Percentiles rank a stretch among this genome's conserved stretches.
Evolutionary conservation across 345 rosid species (phyloP).

Genomic region (Eucalyptus decipiens): DNA sequence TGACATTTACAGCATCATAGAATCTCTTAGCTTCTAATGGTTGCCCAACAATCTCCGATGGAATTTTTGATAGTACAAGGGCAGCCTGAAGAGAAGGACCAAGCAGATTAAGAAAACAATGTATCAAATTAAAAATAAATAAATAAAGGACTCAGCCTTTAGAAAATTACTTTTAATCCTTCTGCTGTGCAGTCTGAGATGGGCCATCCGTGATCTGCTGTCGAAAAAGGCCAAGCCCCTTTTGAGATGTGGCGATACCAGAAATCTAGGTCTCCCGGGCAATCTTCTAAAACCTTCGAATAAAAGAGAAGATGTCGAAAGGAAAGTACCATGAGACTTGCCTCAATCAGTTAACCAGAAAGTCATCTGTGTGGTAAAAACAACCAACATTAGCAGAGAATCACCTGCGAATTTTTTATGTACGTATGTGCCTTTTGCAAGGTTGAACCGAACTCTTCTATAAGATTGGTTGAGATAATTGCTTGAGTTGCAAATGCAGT

Average conservation of each 20-base stretch:
- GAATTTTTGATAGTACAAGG: slow-evolving; percentile 58
- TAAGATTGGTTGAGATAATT: slow-evolving; percentile 55
- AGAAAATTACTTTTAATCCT: slow-evolving; percentile 64
- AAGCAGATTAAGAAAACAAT: background rate
- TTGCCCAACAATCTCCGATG: slow-evolving; percentile 74
- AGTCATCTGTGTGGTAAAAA: background rate
- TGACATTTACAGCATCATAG: slow-evolving; percentile 81
- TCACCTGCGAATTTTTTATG: slow-evolving; percentile 76
- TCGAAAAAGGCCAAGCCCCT: slow-evolving; percentile 99
- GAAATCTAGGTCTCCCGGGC: slow-evolving; percentile 66
- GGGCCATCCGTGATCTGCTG: slow-evolving; percentile 98
- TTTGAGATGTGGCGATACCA: slow-evolving; percentile 98
- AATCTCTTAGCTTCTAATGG: slow-evolving; percentile 42
- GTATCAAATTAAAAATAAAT: background rate
- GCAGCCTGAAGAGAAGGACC: slow-evolving; percentile 39
- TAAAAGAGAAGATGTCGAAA: background rate
- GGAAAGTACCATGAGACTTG: background rate
- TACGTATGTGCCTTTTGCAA: slow-evolving; percentile 59
- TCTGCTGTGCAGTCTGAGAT: slow-evolving; percentile 95
- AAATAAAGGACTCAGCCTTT: background rate
- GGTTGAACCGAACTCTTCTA: slow-evolving; percentile 57
- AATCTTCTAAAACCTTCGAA: slow-evolving; percentile 66
- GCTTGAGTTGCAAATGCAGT: slow-evolving; percentile 86
- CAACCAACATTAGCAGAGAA: background rate
- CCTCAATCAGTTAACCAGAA: background rate